These are phyloP conservation scores for Tetrapisispora phaffii DNA, from an alignment of 805 yeast genomes.

Conservation along the genomic window DNA sequence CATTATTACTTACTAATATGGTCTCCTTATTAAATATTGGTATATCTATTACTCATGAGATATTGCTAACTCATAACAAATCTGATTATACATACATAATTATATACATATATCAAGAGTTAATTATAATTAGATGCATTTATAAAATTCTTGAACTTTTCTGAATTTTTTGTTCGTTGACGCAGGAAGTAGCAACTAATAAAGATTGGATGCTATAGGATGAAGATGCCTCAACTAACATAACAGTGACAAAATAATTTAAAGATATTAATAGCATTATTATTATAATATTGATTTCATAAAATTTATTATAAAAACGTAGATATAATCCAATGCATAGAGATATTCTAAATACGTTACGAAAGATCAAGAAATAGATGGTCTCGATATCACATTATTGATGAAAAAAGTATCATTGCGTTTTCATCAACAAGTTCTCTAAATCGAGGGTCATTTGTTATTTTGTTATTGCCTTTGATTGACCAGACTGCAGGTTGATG, in stretches of 20 bases:
- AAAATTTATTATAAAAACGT: too few relatives aligned
- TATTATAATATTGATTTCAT: too few relatives aligned
- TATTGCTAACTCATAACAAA: neutral
- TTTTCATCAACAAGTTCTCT: constrained; percentile 1
- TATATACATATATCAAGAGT: neutral
- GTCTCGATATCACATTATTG: constrained; percentile 10
- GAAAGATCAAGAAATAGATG: too few relatives aligned
- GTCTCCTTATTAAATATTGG: neutral
- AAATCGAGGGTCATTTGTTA: neutral
- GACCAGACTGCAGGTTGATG: constrained; percentile 1
- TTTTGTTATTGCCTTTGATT: neutral
- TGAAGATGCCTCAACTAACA: too few relatives aligned
- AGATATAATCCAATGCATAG: too few relatives aligned
- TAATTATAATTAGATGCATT: too few relatives aligned
- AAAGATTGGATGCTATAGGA: neutral
- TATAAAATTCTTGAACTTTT: neutral
- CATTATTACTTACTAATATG: too few relatives aligned
- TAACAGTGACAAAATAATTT: too few relatives aligned
- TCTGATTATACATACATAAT: neutral
- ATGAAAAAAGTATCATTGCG: constrained; percentile 11
- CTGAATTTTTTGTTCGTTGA: too few relatives aligned
- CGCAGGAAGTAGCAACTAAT: neutral
- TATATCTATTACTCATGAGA: neutral
- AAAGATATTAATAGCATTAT: too few relatives aligned
- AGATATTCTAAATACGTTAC: too few relatives aligned